Base-by-base conservation (phyloP, 331 rosid genomes). In the Malus hybrid region DNA sequence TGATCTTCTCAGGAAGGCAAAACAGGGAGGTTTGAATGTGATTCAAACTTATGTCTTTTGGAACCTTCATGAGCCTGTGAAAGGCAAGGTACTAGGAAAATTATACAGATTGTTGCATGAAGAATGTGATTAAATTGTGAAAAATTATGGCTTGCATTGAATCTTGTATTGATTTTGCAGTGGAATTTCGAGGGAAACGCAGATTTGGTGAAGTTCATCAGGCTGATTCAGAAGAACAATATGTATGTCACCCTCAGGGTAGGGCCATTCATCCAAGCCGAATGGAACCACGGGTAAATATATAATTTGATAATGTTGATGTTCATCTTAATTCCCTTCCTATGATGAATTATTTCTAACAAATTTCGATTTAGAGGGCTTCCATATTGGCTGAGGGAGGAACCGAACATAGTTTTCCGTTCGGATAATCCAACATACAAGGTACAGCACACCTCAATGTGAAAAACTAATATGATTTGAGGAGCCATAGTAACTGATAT, bases 221-320 rank as follows among this genome's bases (percentile, higher is more conserved):
- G 20, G 77, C 60, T 85, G 7, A 9, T 86, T 31, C 88, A 71
- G 29, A 64, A 83, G 44, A 54, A 73, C 60, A 89, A 89, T 29
- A 83, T 94, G 96, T 94, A 68, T 31, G 93, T 75, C n/a, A 88
- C 89, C 31, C 89, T 94, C 5, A 82, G 99, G 78, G 73, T 94
- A 78, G 97, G 99, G 0, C 99, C 99, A 62, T 94, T 94, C 82
- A 87, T 94, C 81, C 97, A 94, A 81, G 99, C 97, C 18, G 99
- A 94, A 79, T 94, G 97, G 97, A 94, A 92, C 72, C 97, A 94
- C 28, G 99, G 98, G 98, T 93, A 80, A 10, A 44, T 44, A 44
- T 11, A 44, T 44, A 44, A 44, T 44, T 44, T 10, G 14, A 2
- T 44, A 44, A 44, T 4, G 50, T 44, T 44, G 50, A 44, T 44